phyloP scores from a whole-genome alignment of 148 eudicot species.

The Suaeda aralocaspica region DNA sequence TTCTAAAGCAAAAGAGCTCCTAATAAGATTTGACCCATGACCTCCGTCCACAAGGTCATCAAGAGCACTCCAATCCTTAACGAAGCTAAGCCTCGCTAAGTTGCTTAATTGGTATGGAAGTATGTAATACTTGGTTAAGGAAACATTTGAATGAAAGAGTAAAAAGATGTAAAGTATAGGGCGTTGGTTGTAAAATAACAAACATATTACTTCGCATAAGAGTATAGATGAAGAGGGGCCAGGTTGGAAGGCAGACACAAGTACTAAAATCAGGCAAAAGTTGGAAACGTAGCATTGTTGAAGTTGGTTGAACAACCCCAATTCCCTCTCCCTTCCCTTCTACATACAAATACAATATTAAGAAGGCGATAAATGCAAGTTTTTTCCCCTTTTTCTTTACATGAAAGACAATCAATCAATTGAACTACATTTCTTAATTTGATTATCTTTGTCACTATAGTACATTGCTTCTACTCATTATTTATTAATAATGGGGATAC shows the following conservation, averaged over 20 bases:
- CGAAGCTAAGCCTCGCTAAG: no score
- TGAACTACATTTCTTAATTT: background rate
- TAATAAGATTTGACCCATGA: no score
- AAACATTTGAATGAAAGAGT: no score
- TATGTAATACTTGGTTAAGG: no score
- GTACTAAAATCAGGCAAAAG: background rate
- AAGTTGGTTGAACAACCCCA: conserved; percentile 16
- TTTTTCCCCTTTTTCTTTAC: background rate
- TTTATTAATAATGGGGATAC: no score
- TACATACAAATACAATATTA: background rate
- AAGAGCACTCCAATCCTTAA: no score
- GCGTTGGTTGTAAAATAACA: no score
- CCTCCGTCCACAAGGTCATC: no score
- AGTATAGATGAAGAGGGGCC: conserved; percentile 8
- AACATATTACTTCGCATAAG: no score
- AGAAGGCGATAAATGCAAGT: conserved; percentile 11
- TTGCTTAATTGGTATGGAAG: no score
- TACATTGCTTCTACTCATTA: background rate
- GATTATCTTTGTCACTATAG: background rate
- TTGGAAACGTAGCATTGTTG: background rate
- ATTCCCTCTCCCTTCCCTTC: background rate
- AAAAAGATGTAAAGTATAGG: no score
- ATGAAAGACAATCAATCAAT: background rate
- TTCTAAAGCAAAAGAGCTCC: no score
- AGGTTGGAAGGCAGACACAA: conserved; percentile 1